These are phyloP conservation scores for Ilyonectria sp. DNA, from an alignment of 2,329 filamentous ascomycete species.

Conservation along the genomic window DNA sequence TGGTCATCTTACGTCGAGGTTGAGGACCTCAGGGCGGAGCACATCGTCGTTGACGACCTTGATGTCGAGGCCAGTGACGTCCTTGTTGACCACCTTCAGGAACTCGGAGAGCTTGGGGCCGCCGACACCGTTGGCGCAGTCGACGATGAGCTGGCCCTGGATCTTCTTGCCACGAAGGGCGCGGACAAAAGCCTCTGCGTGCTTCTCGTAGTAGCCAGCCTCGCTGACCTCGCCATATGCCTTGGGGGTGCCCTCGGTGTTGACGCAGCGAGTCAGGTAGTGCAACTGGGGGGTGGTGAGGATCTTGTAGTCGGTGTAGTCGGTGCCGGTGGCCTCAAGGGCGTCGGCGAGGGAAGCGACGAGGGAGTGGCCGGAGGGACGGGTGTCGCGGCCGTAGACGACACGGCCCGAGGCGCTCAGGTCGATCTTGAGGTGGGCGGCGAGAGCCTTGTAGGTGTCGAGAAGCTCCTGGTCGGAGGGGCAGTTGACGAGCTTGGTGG, in stretches of 20 bases:
- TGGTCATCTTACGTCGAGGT: slow-evolving; percentile 80
- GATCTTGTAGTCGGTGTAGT: slow-evolving; percentile 88
- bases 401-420: slow-evolving; percentile 80
- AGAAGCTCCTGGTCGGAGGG: slow-evolving; percentile 81
- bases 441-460: slow-evolving; percentile 82
- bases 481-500: slow-evolving; percentile 91
- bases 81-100: slow-evolving; percentile 83
- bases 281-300: slow-evolving; percentile 98
- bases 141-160: slow-evolving; percentile 83
- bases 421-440: slow-evolving; percentile 83
- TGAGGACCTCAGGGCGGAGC: slow-evolving; percentile 88
- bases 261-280: slow-evolving; percentile 94
- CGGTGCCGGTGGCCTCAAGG: slow-evolving; percentile 80
- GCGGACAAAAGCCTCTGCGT: slow-evolving; percentile 85
- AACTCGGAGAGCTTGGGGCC: slow-evolving; percentile 91
- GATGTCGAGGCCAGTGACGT: slow-evolving; percentile 82
- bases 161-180: slow-evolving; percentile 85
- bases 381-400: slow-evolving; percentile 92
- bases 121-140: slow-evolving; percentile 97
- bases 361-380: slow-evolving; percentile 89
- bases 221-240: slow-evolving; percentile 93
- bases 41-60: slow-evolving; percentile 95
- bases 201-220: slow-evolving; percentile 94
- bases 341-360: slow-evolving; percentile 85
- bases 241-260: slow-evolving; percentile 89